Percentiles rank a stretch among this genome's conserved stretches.
phyloP scores from a whole-genome alignment of 192 early-diverging fungal species.

The Funneliformis geosporum region DNA sequence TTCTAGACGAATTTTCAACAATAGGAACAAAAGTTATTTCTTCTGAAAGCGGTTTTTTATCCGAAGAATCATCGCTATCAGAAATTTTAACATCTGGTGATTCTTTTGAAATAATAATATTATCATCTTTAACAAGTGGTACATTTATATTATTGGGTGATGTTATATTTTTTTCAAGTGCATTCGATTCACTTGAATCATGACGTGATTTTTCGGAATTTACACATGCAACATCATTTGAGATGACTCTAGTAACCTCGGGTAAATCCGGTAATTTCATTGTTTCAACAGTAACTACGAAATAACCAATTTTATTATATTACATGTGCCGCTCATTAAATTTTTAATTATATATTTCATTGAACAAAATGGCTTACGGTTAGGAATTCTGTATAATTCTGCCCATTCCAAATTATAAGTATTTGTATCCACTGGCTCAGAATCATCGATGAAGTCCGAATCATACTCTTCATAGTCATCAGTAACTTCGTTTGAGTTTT shows the following conservation, averaged over 20 bases:
- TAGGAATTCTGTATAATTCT: background rate
- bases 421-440: background rate
- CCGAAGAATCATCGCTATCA: no score
- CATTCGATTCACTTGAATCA: background rate
- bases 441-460: constrained; percentile 9
- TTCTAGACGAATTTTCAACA: background rate
- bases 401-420: background rate
- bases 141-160: background rate
- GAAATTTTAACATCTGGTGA: no score
- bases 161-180: background rate
- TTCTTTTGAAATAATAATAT: background rate
- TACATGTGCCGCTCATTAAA: background rate
- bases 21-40: background rate
- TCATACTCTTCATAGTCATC: constrained; percentile 1
- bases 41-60: background rate
- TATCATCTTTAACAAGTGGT: background rate
- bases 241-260: background rate
- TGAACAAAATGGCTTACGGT: background rate
- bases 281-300: background rate
- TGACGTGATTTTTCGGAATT: background rate
- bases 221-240: background rate
- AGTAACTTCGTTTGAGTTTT: background rate
- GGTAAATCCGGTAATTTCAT: background rate
- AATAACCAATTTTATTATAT: background rate
- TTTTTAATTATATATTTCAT: background rate